Evolutionary conservation across 805 yeast genomes (phyloP).

Genomic region (Saturnispora hagleri): DNA sequence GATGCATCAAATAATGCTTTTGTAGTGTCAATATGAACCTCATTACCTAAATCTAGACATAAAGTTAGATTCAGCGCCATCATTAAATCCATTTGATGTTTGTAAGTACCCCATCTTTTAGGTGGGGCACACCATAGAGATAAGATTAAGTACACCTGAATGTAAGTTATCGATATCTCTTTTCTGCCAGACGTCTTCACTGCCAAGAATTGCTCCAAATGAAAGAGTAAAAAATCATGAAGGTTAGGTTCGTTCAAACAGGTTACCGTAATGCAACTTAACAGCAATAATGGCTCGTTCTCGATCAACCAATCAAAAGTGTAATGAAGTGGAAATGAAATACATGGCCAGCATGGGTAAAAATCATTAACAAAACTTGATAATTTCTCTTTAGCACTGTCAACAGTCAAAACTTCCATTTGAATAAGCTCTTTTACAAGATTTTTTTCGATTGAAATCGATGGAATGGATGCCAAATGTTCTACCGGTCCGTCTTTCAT

Average conservation of each 20-base stretch:
- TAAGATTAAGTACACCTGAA: conserved; percentile 35
- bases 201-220: conserved; percentile 37
- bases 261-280: conserved; percentile 38
- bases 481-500: conserved; percentile 31
- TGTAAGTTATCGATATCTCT: conserved; percentile 33
- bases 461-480: conserved; percentile 27
- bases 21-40: conserved; percentile 21
- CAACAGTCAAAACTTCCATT: conserved; percentile 26
- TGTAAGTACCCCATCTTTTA: conserved; percentile 41
- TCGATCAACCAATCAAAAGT: conserved; percentile 34
- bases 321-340: conserved; percentile 31
- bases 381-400: conserved; percentile 30
- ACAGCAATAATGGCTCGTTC: conserved; percentile 35
- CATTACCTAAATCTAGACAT: conserved; percentile 41
- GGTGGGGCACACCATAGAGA: conserved; percentile 50
- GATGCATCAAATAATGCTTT: conserved; percentile 23
- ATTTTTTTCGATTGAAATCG: conserved; percentile 30
- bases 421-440: conserved; percentile 31
- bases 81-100: conserved; percentile 41
- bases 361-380: conserved; percentile 30
- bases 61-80: conserved; percentile 36
- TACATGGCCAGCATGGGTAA: conserved; percentile 40
- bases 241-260: conserved; percentile 37
- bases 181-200: conserved; percentile 36
- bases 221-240: conserved; percentile 34